These are phyloP conservation scores for Phytophthora agathidicida DNA, from an alignment of 352 stramenopile genomes.

Conservation along the genomic window DNA sequence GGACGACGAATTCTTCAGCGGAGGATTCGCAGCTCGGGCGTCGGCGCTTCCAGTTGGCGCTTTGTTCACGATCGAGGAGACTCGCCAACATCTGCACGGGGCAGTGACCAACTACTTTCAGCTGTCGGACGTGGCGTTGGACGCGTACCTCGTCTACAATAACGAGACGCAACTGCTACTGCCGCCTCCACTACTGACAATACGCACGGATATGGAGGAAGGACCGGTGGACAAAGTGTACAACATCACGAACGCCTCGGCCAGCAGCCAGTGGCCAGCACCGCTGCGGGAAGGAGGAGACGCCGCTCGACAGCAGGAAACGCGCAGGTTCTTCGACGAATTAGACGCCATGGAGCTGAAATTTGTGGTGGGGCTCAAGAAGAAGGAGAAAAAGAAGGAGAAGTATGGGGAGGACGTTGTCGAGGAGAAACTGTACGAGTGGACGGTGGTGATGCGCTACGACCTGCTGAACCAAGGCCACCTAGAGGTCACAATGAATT, in stretches of 20 bases:
- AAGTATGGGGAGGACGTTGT: slow-evolving; percentile 2
- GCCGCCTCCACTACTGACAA: slow-evolving; percentile 52
- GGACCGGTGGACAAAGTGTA: slow-evolving; percentile 42
- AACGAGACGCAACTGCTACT: slow-evolving; percentile 35
- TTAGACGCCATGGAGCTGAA: slow-evolving; percentile 69
- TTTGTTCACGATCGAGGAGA: slow-evolving; percentile 79
- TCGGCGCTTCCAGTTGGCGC: slow-evolving; percentile 66
- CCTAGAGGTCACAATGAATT: slow-evolving; percentile 69
- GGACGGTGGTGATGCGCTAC: slow-evolving; percentile 70
- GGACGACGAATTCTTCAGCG: slow-evolving; percentile 65
- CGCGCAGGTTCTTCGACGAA: slow-evolving; percentile 66
- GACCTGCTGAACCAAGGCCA: slow-evolving; percentile 75
- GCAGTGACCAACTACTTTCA: slow-evolving; percentile 67
- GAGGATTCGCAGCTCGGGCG: slow-evolving; percentile 52
- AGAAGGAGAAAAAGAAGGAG: slow-evolving; percentile 22
- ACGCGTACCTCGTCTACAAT: slow-evolving; percentile 49
- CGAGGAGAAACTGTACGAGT: slow-evolving; percentile 49
- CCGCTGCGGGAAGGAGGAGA: slow-evolving; percentile 40
- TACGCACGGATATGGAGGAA: slow-evolving; percentile 40
- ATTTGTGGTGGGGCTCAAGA: slow-evolving; percentile 56
- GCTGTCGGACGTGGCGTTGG: slow-evolving; percentile 58
- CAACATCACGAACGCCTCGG: slow-evolving; percentile 44
- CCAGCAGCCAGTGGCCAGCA: slow-evolving; percentile 54
- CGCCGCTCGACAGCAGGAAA: slow-evolving; percentile 33
- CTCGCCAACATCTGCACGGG: slow-evolving; percentile 68